These are phyloP conservation scores for Inga leiocalycina DNA, from an alignment of 306 rosid genomes.

Conservation along the genomic window DNA sequence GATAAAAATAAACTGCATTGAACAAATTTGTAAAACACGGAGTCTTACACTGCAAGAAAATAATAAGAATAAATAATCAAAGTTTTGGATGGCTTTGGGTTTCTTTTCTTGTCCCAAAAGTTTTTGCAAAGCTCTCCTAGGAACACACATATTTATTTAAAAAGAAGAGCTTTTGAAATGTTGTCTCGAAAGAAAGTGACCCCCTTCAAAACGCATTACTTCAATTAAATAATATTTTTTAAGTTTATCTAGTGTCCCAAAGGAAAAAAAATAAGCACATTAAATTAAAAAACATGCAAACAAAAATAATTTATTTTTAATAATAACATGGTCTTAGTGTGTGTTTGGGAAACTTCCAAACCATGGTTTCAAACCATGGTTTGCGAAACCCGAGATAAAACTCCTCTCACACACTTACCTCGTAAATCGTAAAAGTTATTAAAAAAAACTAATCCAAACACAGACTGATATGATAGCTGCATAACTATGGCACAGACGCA, in stretches of 20 bases:
- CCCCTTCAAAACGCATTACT: neutral
- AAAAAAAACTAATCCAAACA: no score
- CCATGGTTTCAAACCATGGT: no score
- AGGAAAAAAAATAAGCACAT: neutral
- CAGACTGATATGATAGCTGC: no score
- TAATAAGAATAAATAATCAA: neutral
- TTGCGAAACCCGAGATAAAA: no score
- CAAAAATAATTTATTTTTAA: no score
- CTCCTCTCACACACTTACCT: no score
- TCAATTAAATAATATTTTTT: neutral
- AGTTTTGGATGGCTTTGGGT: neutral
- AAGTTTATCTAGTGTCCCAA: neutral
- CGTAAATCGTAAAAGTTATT: no score
- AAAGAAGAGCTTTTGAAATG: neutral
- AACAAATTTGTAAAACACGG: neutral
- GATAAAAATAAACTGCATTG: neutral
- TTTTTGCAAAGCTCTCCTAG: neutral
- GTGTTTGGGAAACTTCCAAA: no score
- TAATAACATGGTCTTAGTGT: no score
- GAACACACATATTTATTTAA: neutral
- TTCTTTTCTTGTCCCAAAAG: conserved; percentile 5
- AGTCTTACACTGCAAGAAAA: neutral
- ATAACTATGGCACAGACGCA: no score
- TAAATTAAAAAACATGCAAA: neutral
- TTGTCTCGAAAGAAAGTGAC: neutral